Evolutionary conservation across 2,329 filamentous ascomycete genomes (phyloP).

Genomic region (Cephalotrichum gorgonifer): DNA sequence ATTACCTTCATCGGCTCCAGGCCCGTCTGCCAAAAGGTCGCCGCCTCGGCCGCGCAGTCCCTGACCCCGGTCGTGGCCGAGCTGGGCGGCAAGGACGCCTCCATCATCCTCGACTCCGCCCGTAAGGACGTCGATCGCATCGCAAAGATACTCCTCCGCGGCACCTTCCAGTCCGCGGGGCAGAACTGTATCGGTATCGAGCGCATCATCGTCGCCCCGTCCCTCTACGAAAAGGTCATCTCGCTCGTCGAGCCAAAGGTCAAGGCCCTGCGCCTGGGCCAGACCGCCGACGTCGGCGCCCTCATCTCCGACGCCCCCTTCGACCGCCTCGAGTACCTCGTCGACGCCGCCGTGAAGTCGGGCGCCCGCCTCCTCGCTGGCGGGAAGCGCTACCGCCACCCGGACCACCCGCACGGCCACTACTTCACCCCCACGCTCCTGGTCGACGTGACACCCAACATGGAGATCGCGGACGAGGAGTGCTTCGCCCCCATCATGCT

Average conservation of each 20-base stretch:
- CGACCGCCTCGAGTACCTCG: conserved; percentile 61
- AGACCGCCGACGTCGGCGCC: conserved; percentile 72
- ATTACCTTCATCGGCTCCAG: conserved; percentile 94
- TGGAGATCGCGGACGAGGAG: conserved; percentile 83
- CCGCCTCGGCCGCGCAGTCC: conserved; percentile 70
- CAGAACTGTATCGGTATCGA: conserved; percentile 99
- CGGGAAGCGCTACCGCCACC: conserved; percentile 62
- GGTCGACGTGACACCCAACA: conserved; percentile 74
- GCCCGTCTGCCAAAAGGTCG: conserved; percentile 78
- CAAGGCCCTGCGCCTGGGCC: conserved; percentile 64
- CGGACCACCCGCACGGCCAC: conserved; percentile 65
- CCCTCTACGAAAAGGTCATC: conserved; percentile 66
- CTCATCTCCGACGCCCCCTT: conserved; percentile 78
- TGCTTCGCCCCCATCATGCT: conserved; percentile 89
- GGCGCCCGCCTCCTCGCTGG: conserved; percentile 78
- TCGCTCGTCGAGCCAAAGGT: conserved; percentile 64
- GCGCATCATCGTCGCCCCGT: conserved; percentile 71
- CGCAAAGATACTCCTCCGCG: conserved; percentile 74
- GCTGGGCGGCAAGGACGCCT: conserved; percentile 90
- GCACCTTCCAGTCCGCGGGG: conserved; percentile 87
- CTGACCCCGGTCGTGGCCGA: conserved; percentile 87
- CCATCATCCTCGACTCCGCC: conserved; percentile 76
- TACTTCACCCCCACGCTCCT: conserved; percentile 91
- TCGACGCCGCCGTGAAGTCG: conserved; percentile 63
- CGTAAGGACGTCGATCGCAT: conserved; percentile 57